phyloP scores from a whole-genome alignment of 2,329 filamentous ascomycete species.

The Fusarium subglutinans region DNA sequence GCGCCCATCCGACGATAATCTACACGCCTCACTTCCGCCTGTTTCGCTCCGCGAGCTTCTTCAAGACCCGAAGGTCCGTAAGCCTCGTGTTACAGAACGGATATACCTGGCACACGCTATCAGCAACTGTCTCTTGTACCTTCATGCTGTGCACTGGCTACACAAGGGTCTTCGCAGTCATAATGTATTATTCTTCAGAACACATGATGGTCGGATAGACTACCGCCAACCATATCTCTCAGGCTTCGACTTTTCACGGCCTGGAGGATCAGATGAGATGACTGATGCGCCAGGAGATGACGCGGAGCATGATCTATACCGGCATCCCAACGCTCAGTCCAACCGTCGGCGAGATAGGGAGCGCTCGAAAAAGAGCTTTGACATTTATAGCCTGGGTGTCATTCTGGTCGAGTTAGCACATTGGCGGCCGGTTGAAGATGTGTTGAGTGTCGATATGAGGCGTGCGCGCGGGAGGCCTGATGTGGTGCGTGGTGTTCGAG shows the following conservation, averaged over 20 bases:
- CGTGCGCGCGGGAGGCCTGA: conserved; percentile 49
- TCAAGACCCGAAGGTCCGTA: conserved; percentile 45
- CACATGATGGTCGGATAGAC: conserved; percentile 45
- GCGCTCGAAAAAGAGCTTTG: conserved; percentile 59
- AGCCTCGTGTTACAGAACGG: conserved; percentile 61
- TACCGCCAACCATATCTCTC: conserved; percentile 56
- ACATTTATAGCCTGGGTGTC: conserved; percentile 63
- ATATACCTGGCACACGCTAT: conserved; percentile 61
- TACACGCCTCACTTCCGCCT: conserved; percentile 51
- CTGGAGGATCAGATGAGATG: conserved; percentile 59
- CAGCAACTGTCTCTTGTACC: conserved; percentile 62
- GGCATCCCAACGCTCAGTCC: conserved; percentile 56
- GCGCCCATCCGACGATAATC: conserved; percentile 51
- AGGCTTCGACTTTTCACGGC: conserved; percentile 65
- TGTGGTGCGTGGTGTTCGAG: conserved; percentile 49
- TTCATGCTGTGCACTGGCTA: conserved; percentile 66
- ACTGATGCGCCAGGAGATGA: conserved; percentile 59
- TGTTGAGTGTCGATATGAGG: conserved; percentile 52
- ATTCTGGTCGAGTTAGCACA: conserved; percentile 64
- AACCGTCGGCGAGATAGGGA: conserved; percentile 45
- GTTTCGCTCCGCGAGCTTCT: conserved; percentile 60
- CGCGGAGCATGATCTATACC: conserved; percentile 58
- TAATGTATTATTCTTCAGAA: conserved; percentile 62
- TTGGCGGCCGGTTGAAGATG: conserved; percentile 57
- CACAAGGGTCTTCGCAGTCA: conserved; percentile 66